Percentiles rank a stretch among this genome's conserved stretches.
Evolutionary conservation across 306 rosid species (phyloP).

Genomic region (Cajanus cajan): DNA sequence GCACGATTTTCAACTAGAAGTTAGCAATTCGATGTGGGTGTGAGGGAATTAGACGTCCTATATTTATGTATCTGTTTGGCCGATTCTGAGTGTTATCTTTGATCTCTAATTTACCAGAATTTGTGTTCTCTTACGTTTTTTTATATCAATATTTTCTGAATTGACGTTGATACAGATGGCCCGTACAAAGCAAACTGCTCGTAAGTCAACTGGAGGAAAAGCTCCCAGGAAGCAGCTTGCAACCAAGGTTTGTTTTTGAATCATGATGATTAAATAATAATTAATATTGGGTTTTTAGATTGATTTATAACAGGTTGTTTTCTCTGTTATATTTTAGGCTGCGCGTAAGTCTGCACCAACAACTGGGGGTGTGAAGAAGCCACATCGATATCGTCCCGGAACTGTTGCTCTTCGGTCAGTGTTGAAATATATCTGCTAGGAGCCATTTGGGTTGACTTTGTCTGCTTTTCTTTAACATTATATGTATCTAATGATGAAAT

Average conservation of each 20-base stretch:
- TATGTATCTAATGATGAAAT: neutral
- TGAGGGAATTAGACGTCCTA: too few species aligned
- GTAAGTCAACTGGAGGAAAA: slow-evolving; percentile 94
- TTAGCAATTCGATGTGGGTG: too few species aligned
- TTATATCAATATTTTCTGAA: too few species aligned
- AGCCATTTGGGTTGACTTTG: neutral
- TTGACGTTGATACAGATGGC: slow-evolving; percentile 57
- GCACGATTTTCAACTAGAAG: too few species aligned
- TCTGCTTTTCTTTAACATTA: too few species aligned
- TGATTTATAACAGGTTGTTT: too few species aligned
- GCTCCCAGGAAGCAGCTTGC: slow-evolving; percentile 99
- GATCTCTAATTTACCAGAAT: too few species aligned
- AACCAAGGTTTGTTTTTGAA: slow-evolving; percentile 58
- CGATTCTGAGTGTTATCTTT: too few species aligned
- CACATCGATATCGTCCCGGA: slow-evolving; percentile 95
- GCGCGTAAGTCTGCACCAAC: slow-evolving; percentile 99
- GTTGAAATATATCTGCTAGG: neutral
- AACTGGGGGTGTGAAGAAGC: slow-evolving; percentile 96
- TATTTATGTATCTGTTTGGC: too few species aligned
- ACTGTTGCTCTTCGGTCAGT: slow-evolving; percentile 94
- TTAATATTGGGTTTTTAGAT: neutral
- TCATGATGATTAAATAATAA: neutral
- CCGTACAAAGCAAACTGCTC: slow-evolving; percentile 99
- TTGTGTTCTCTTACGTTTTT: too few species aligned
- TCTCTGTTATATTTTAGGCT: slow-evolving; percentile 35